Conservation (phyloP, 306 rosid genomes). For the Aeschynomene evenia region DNA sequence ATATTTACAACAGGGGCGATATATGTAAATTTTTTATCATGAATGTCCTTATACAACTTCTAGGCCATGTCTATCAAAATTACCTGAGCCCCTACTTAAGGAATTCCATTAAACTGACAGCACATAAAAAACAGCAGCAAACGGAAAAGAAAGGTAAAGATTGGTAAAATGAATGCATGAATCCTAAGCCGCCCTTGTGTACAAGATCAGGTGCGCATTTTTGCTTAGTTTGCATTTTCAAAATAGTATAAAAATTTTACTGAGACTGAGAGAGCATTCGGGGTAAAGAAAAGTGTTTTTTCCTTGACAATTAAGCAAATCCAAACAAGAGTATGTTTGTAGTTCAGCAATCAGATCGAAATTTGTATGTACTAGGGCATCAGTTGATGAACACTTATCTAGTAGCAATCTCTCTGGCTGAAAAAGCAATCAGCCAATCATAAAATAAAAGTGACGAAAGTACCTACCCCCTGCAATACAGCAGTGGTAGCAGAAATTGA, state of each 20-base stretch:
- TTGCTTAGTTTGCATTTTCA: not conserved
- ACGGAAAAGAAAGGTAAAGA: not conserved
- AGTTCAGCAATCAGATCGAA: not conserved
- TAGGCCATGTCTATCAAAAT: not conserved
- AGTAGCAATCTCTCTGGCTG: slow-evolving; percentile 10
- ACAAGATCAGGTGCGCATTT: not conserved
- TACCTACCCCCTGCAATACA: slow-evolving; percentile 78
- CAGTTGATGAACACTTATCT: slow-evolving; percentile 2
- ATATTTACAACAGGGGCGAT: not conserved
- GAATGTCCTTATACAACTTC: slow-evolving; percentile 3
- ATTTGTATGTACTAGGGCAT: not conserved
- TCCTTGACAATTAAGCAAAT: not conserved
- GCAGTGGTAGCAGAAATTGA: slow-evolving; percentile 62
- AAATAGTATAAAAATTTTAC: not conserved
- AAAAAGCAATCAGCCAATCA: slow-evolving; percentile 24
- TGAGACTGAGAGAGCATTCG: not conserved
- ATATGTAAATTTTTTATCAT: not conserved
- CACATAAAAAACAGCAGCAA: slow-evolving; percentile 17
- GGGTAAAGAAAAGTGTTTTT: not conserved
- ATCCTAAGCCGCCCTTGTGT: not conserved
- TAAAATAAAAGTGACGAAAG: slow-evolving; percentile 27
- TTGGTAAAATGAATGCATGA: slow-evolving; percentile 7
- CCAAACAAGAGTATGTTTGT: not conserved
- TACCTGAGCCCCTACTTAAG: not conserved
- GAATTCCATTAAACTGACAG: not conserved